phyloP scores from a whole-genome alignment of 2,329 filamentous ascomycete genomes.

The Thielaviopsis musarum region DNA sequence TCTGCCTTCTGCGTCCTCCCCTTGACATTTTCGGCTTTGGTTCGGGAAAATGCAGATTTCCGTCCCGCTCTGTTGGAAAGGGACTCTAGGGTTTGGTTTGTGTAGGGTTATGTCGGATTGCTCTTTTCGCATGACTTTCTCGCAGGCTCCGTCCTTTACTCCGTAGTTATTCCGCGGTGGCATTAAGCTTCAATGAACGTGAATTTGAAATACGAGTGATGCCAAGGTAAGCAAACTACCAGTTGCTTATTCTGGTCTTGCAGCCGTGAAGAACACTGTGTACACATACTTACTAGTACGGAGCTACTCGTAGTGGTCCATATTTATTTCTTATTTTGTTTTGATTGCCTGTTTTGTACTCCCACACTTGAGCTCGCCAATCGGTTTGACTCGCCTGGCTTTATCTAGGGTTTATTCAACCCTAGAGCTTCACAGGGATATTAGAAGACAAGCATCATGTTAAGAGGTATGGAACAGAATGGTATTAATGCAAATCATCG shows the following conservation, averaged over 20 bases:
- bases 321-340: neutral
- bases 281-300: no score
- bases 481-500: neutral
- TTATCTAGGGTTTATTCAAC: no score
- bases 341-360: neutral
- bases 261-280: no score
- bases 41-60: neutral
- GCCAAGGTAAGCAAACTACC: no score
- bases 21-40: no score
- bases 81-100: neutral
- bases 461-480: neutral
- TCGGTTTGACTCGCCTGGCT: neutral
- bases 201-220: no score
- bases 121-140: no score
- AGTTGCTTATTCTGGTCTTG: no score
- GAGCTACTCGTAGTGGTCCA: neutral
- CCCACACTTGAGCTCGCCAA: neutral
- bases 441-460: neutral
- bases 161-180: no score
- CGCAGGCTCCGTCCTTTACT: no score
- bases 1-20: neutral
- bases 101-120: neutral
- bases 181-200: no score
- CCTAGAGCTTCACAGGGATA: neutral
- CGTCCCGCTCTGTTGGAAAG: neutral